Conservation (phyloP, 2,329 filamentous ascomycete species). For the Penicillium polonicum region DNA sequence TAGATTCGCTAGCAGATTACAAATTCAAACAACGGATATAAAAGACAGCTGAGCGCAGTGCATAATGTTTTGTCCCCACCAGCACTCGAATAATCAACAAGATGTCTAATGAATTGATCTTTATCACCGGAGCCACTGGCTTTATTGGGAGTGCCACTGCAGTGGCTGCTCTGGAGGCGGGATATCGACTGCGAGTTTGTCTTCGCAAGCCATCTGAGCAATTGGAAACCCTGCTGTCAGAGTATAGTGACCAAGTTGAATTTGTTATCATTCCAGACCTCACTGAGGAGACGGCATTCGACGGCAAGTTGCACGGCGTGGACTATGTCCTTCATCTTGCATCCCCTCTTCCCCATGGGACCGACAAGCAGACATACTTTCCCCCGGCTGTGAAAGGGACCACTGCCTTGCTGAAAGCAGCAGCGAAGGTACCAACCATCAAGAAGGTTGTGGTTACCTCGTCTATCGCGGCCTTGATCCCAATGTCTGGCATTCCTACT, state of each 20-base stretch:
- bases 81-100: constrained; percentile 6
- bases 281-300: constrained; percentile 17
- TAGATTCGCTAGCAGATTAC: neutral
- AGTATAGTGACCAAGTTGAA: constrained; percentile 18
- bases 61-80: neutral
- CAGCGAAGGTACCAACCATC: constrained; percentile 18
- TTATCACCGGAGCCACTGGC: constrained; percentile 29
- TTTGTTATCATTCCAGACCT: constrained; percentile 22
- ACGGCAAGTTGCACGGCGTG: constrained; percentile 19
- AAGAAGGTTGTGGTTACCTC: constrained; percentile 27
- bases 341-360: constrained; percentile 22
- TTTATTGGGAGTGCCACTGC: constrained; percentile 28
- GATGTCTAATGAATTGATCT: constrained; percentile 20
- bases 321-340: constrained; percentile 30
- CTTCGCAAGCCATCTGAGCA: constrained; percentile 18
- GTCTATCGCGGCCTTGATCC: constrained; percentile 21
- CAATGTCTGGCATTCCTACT: constrained; percentile 16
- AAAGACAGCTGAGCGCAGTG: neutral
- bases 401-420: constrained; percentile 16
- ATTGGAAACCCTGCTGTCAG: constrained; percentile 11
- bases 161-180: constrained; percentile 19
- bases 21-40: neutral
- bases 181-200: constrained; percentile 25
- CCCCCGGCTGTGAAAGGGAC: constrained; percentile 26
- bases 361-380: constrained; percentile 21